Percentiles rank a stretch among this genome's conserved stretches.
These are phyloP conservation scores for Crithidia sp. DNA, from an alignment of 208 protist species.

Conservation along the genomic window DNA sequence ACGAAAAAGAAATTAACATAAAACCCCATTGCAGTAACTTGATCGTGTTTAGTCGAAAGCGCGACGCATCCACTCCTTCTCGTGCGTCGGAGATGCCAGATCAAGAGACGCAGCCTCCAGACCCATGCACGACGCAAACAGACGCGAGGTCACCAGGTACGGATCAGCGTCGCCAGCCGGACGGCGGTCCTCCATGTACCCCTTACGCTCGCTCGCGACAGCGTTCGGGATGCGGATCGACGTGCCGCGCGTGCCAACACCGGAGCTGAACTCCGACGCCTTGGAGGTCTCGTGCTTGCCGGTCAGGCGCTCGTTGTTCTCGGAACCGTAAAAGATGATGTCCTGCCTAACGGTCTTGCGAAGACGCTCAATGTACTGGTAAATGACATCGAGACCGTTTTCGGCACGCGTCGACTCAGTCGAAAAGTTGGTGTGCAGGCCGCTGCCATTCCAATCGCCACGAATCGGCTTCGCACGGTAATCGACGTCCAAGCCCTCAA, in stretches of 20 bases:
- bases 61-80: slow-evolving; percentile 74
- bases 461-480: slow-evolving; percentile 94
- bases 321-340: slow-evolving; percentile 86
- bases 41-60: slow-evolving; percentile 40
- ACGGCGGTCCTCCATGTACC: slow-evolving; percentile 98
- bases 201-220: slow-evolving; percentile 86
- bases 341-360: slow-evolving; percentile 75
- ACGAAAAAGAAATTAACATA: not conserved
- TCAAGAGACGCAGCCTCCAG: slow-evolving; percentile 68
- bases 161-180: slow-evolving; percentile 97
- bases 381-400: slow-evolving; percentile 77
- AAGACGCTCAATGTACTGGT: slow-evolving; percentile 79
- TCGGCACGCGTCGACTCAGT: slow-evolving; percentile 89
- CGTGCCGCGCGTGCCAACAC: slow-evolving; percentile 90
- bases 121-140: slow-evolving; percentile 84
- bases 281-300: slow-evolving; percentile 90
- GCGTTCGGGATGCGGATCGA: slow-evolving; percentile 97
- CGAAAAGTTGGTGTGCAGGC: slow-evolving; percentile 98
- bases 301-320: slow-evolving; percentile 88
- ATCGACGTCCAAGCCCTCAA: slow-evolving; percentile 75
- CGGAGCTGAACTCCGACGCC: slow-evolving; percentile 68
- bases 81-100: slow-evolving; percentile 51
- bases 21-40: not conserved
- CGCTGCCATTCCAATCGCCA: slow-evolving; percentile 98
- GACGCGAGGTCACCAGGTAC: slow-evolving; percentile 95